Base-by-base conservation (phyloP, 2,329 filamentous ascomycete genomes). In the Venturia oleaginea region DNA sequence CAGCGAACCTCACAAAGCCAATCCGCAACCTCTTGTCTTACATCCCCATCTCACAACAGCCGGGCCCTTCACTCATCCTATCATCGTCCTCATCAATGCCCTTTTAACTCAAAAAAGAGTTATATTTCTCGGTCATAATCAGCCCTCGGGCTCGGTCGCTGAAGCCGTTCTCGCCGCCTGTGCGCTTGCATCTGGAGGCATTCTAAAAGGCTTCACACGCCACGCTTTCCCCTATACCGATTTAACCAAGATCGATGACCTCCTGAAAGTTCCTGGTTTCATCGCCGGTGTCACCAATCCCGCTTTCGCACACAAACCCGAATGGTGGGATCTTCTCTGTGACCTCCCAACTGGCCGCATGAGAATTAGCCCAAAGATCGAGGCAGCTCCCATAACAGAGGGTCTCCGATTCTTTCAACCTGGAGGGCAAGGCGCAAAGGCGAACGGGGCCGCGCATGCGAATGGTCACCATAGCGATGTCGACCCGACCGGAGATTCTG, bases 171-270 rank as follows among this genome's bases (percentile, higher is more conserved):
- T 99, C 10, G 94, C 92, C n/a, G 92, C 94, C 1, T 99, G 94
- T 75, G 91, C 94, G 13, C 82, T 99, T 59, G 93, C 90, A 17
- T 97, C 92, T 15, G 94, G 94, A 13, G 93, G 94, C 6, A 81
- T 96, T n/a, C 80, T 99, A 42, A 84, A 92, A 65, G 94, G 94
- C 34, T 99, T 99, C 76, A 96, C 93, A 10, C 85, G 94, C 22
- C 91, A 97, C 76, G 94, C 94, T 0, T 99, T 99, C 73, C 94
- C 94, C 2, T 99, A 99, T 73, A 99, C 94, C 0, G 94, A 99
- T 77, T 82, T 99, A 54, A 97, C 92, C 68, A 99, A 99, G 77
- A 92, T 99, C 66, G 94, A 99, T 69, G 94, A 97, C 73, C 83
- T 99, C 13, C 83, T 99, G 59, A 93, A 95, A 71, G 94, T 99